Conservation (phyloP, 192 early-diverging fungal genomes). For the Coemansia erecta region DNA sequence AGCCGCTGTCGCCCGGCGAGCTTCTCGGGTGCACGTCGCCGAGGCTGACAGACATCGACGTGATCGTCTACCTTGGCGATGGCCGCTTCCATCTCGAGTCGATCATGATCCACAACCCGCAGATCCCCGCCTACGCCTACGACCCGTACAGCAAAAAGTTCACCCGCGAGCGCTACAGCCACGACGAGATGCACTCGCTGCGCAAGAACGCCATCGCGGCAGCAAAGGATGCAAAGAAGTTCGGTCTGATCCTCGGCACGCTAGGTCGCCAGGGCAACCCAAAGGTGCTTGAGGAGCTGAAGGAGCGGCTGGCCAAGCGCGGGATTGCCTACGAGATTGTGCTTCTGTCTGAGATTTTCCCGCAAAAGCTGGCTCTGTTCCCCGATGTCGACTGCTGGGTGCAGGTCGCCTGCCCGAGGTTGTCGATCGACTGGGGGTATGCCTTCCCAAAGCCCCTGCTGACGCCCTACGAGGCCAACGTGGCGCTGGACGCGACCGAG, state of each 20-base stretch:
- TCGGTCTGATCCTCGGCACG: slow-evolving; percentile 92
- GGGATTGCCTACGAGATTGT: slow-evolving; percentile 69
- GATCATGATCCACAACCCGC: slow-evolving; percentile 97
- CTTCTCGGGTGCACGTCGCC: slow-evolving; percentile 96
- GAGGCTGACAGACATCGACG: slow-evolving; percentile 69
- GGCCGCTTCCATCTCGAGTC: slow-evolving; percentile 98
- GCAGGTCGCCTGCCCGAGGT: slow-evolving; percentile 92
- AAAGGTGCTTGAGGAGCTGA: slow-evolving; percentile 83
- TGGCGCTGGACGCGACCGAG: slow-evolving; percentile 73
- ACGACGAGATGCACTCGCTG: slow-evolving; percentile 85
- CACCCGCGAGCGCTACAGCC: slow-evolving; percentile 91
- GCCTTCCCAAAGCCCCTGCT: slow-evolving; percentile 88
- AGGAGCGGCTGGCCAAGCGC: slow-evolving; percentile 60
- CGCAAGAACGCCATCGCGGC: slow-evolving; percentile 79
- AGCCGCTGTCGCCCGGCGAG: slow-evolving; percentile 94
- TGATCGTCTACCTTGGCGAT: slow-evolving; percentile 85
- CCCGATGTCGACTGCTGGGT: slow-evolving; percentile 86
- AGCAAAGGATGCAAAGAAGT: slow-evolving; percentile 71
- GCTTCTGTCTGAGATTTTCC: slow-evolving; percentile 92
- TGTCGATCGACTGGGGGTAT: slow-evolving; percentile 99
- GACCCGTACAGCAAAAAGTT: slow-evolving; percentile 93
- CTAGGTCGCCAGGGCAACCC: slow-evolving; percentile 94
- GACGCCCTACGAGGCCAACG: slow-evolving; percentile 92
- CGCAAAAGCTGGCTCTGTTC: slow-evolving; percentile 87
- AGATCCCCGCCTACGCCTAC: slow-evolving; percentile 86